Evolutionary conservation across 2,329 filamentous ascomycete species (phyloP), one percentile per base, ranked within the genome.

Genomic region (Ilyonectria sp.): DNA sequence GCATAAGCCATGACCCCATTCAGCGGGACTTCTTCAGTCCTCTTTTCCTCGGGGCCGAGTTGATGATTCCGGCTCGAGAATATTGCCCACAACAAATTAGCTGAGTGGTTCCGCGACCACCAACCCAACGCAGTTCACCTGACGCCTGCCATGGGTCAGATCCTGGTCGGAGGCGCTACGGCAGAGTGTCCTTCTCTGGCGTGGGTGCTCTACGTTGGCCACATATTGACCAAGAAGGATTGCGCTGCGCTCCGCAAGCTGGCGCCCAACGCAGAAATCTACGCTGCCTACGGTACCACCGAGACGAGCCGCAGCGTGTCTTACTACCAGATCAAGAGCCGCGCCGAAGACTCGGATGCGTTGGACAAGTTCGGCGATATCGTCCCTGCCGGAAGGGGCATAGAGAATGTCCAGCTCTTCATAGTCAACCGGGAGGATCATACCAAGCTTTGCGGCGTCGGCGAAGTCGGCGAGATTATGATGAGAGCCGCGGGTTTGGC

Each of bases 111-210:
- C 23, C 23, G 23, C 23, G 23, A 23, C 23, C 23, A 23, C 23
- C 23, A 23, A 23, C 23, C 23, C 23, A 23, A 23, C 17, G 93
- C 94, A 19, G 94, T 92, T 13, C 95, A 98, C 81, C 83, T 98
- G 46, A 99, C 96, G 1, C 96, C 96, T 10, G 96, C 96, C 64
- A 98, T 98, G 95, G 95, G 95, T 62, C 94, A 98, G 75, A 96
- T 98, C 69, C 84, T 98, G 2, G 91, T 95, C 17, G 95, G 94
- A 49, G 94, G 93, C 72, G 93, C 94, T 29, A 91, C 85, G 3
- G 91, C 93, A 0, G 81, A 93, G 71, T 97, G 97, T 76, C 66
- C 67, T 21, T 70, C 69, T 2, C 65, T 69, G 26, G 92, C 91
- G 65, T 86, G 90, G 64, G 94, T 91, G 19, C 95, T 98, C 85